phyloP scores from a whole-genome alignment of 1,139 yeast species.

The Wickerhamiella pararugosa region DNA sequence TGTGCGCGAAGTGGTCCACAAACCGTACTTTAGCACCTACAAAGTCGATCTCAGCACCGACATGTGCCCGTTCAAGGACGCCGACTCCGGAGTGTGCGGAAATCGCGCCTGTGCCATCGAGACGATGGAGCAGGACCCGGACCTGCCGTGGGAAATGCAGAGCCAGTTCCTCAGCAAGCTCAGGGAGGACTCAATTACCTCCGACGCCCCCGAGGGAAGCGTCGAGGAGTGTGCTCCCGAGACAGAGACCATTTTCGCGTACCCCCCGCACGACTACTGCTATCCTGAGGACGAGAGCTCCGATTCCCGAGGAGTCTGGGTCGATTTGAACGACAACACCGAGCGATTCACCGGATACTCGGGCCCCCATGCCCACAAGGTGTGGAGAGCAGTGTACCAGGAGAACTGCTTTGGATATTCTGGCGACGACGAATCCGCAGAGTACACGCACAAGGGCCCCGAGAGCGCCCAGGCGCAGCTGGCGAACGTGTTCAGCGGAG shows the following conservation, averaged over 20 bases:
- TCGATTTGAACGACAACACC: slow-evolving; percentile 75
- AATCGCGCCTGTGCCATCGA: slow-evolving; percentile 92
- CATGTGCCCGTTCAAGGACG: slow-evolving; percentile 75
- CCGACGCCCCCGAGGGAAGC: slow-evolving; percentile 18
- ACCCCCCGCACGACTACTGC: slow-evolving; percentile 28
- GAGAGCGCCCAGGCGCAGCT: slow-evolving; percentile 6
- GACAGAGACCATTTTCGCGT: slow-evolving; percentile 11
- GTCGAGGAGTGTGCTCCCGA: slow-evolving; percentile 18
- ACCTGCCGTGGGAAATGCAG: slow-evolving; percentile 47
- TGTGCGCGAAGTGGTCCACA: slow-evolving; percentile 36
- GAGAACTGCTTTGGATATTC: slow-evolving; percentile 72
- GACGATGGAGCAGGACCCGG: slow-evolving; percentile 36
- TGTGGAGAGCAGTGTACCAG: slow-evolving; percentile 85
- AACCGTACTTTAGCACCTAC: slow-evolving; percentile 55
- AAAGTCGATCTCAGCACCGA: slow-evolving; percentile 66
- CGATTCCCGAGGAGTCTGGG: slow-evolving; percentile 49
- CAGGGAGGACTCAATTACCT: slow-evolving; percentile 31
- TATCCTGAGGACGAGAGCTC: slow-evolving; percentile 40
- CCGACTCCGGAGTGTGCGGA: slow-evolving; percentile 69
- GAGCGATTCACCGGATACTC: slow-evolving; percentile 95
- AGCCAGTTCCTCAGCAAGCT: slow-evolving; percentile 59
- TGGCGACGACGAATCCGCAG: slow-evolving; percentile 25
- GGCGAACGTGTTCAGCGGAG: slow-evolving; percentile 8
- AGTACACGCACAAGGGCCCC: slow-evolving; percentile 9
- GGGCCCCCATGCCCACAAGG: slow-evolving; percentile 79